These are phyloP conservation scores for Podospora comata DNA, from an alignment of 495 filamentous ascomycete genomes.

Conservation along the genomic window DNA sequence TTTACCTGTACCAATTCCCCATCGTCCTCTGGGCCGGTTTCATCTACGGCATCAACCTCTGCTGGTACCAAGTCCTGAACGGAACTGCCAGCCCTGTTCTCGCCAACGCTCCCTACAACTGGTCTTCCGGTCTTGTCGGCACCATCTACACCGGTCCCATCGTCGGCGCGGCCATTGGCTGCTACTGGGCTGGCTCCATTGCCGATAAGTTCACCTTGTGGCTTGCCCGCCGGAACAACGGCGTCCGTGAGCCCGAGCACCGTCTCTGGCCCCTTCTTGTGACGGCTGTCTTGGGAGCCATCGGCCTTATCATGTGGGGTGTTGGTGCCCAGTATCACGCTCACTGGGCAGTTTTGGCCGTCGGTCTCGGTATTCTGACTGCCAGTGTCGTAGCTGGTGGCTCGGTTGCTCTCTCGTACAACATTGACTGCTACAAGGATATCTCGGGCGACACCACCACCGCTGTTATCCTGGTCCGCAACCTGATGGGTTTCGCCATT, in stretches of 20 bases:
- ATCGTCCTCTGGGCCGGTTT: constrained; percentile 30
- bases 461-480: constrained; percentile 54
- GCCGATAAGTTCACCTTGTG: constrained; percentile 31
- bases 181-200: constrained; percentile 24
- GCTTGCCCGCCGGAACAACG: constrained; percentile 32
- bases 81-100: constrained; percentile 24
- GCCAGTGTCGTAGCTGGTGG: constrained; percentile 19
- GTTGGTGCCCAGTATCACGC: constrained; percentile 36
- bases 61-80: constrained; percentile 30
- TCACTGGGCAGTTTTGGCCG: constrained; percentile 47
- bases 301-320: constrained; percentile 28
- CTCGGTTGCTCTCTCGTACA: constrained; percentile 42
- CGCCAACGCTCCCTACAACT: constrained; percentile 23
- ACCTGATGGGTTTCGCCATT: constrained; percentile 50
- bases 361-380: constrained; percentile 25
- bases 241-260: constrained; percentile 40
- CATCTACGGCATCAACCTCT: constrained; percentile 32
- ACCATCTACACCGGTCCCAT: constrained; percentile 24
- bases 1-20: constrained; percentile 27
- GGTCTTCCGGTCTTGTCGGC: constrained; percentile 22
- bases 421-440: constrained; percentile 54
- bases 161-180: constrained; percentile 29
- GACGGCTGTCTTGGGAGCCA: constrained; percentile 20
- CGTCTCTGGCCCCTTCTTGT: constrained; percentile 27
- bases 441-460: constrained; percentile 50